Evolutionary conservation across 306 rosid species (phyloP), one percentile per base, ranked within the genome.

Genomic region (Calophaca sinica): DNA sequence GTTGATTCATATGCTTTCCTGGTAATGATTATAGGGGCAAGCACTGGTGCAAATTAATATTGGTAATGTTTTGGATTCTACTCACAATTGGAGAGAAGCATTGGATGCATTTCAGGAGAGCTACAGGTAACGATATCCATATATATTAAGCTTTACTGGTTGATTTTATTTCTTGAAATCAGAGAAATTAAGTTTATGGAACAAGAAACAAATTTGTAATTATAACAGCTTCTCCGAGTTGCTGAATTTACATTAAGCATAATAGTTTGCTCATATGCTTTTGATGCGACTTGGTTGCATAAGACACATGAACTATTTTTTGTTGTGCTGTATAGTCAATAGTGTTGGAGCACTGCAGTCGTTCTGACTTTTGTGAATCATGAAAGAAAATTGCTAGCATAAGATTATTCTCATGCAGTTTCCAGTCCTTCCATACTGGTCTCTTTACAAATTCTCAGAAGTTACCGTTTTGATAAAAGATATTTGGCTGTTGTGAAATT

Each of bases 1-100:
- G 70, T 72, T 76, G 38, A 74, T 82, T 78, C 80, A 73, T 73
- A 77, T 70, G 46, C 78, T 62, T 79, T 70, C 12, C 63, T 69
- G 68, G 55, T 82, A 61, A 80, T 64, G 71, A 70, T 84, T 82
- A 63, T 78, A 94, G 97, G 97, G 97, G 39, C 96, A 91, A 83
- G 97, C 96, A 64, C 64, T 87, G 5, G 84, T 86, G 69, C 87
- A 91, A 82, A 85, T 82, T 52, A 83, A 88, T 64, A 87, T 91
- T 33, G 98, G 97, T 48, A 81, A 86, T 77, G 87, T 91, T 82
- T 87, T 87, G 82, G 97, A 94, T 84, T 87, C 86, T 86, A 82
- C 77, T 79, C 84, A 83, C 49, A 65, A 87, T 72, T 90, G 83
- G 87, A 55, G 64, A 85, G 90, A 69, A 70, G 97, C 98, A 51